Evolutionary conservation across 2,329 filamentous ascomycete genomes (phyloP), one percentile per base, ranked within the genome.

Genomic region (Aspergillus hiratsukae): DNA sequence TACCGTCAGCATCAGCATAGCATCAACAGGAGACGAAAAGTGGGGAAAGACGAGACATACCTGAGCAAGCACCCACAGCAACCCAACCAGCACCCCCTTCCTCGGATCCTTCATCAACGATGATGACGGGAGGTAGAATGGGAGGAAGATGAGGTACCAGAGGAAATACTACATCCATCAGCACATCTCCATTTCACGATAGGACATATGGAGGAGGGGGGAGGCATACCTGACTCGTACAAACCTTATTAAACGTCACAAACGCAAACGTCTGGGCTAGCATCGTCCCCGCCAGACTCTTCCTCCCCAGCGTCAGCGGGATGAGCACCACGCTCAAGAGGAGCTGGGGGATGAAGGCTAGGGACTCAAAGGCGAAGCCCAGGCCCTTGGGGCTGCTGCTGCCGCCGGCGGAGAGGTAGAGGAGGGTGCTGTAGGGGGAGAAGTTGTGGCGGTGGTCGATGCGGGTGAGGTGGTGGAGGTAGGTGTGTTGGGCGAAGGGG

Each of bases 391-490:
- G 59, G 7, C 58, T 66, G 0, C 77, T 72, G 0, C 79, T 72
- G 1, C 79, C 75, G 2, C 89, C 86, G 0, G 94, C 96, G 51
- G 87, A 87, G 45, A 96, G 83, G 72, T 99, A 96, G 2, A 99
- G 83, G 7, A 97, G 82, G 0, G 87, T 89, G 73, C 96, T 97
- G 80, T 97, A 99, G 1, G 91, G 90, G 9, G 92, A 97, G 77
- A 99, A 99, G 77, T 99, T 99, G 78, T 99, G 94, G 14, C 94
- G 88, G 75, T 99, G 94, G 72, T 99, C 94, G 72, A 96, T 88
- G 58, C 94, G 88, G 4, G 88, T 91, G 59, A 97, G 80, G 73
- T 99, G 94, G 76, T 99, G 92, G 57, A 96, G 82, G 76, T 88
- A 99, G 41, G 91, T 97, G 73, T 99, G 91, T 57, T 89, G 81